These are phyloP conservation scores for Clitocybe nebularis DNA, from an alignment of 1,284 basidiomycete genomes.

Conservation along the genomic window DNA sequence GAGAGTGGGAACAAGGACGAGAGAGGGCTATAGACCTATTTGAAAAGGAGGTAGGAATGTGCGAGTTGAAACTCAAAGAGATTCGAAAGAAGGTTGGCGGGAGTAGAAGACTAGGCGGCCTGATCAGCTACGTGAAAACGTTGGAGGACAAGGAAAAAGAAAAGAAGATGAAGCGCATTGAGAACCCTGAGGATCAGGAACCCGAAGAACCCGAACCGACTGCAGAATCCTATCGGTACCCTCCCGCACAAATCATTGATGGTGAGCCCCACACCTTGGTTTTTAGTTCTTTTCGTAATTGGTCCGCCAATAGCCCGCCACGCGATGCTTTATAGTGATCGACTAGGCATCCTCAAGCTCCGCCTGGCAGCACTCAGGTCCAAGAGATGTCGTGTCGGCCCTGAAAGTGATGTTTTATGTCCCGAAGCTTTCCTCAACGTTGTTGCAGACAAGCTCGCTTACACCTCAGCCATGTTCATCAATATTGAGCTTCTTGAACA, in stretches of 20 bases:
- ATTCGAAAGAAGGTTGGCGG: constrained; percentile 88
- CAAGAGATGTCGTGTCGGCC: constrained; percentile 83
- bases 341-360: constrained; percentile 80
- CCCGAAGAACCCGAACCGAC: constrained; percentile 39
- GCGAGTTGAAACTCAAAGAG: constrained; percentile 82
- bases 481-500: constrained; percentile 96
- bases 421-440: constrained; percentile 97
- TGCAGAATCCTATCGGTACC: constrained; percentile 82
- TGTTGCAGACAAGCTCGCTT: constrained; percentile 94
- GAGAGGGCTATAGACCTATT: constrained; percentile 74
- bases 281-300: constrained; percentile 6
- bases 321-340: constrained; percentile 83
- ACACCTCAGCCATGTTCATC: constrained; percentile 97
- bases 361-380: constrained; percentile 83
- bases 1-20: constrained; percentile 90
- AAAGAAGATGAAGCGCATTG: constrained; percentile 49
- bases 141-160: constrained; percentile 83
- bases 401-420: constrained; percentile 85
- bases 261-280: constrained; percentile 48
- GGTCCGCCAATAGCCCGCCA: constrained; percentile 66
- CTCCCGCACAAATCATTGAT: constrained; percentile 85
- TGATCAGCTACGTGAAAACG: constrained; percentile 81
- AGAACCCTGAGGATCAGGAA: constrained; percentile 33
- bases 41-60: constrained; percentile 81
- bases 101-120: constrained; percentile 67